Base-by-base conservation (phyloP, 441 rosid species). In the Euphorbia schlechtendalii region DNA sequence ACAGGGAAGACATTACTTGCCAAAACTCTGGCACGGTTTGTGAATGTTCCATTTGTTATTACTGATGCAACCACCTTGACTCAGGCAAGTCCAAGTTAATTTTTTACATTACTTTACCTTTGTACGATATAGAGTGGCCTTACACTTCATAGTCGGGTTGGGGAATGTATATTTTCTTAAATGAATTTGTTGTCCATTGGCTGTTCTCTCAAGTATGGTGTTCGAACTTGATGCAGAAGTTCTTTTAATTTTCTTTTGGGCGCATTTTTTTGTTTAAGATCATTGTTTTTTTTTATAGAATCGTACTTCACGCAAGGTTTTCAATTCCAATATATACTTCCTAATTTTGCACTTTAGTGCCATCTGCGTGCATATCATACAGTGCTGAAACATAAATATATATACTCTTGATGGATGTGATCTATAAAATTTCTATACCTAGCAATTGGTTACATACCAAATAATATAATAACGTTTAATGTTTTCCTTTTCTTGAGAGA, bases 1-100 rank as follows among this genome's bases (percentile, higher is more conserved):
- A 80, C 93, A 93, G 97, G 99, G 90, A 93, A 93, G 79, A 93
- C 97, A 20, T 76, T 93, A 80, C 92, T 93, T 77, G 99, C 99
- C 68, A 93, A 90, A 81, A 87, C 97, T 73, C 79, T 93, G 83
- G 99, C 99, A 45, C 87, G 97, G 61, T 93, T 87, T 83, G 99
- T 93, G 69, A 93, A 93, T 83, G 99, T 93, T 64, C 99, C 99
- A 38, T 93, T 93, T 69, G 97, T 90, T 69, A 93, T 90, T 61
- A 85, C 96, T 20, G 99, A 93, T 83, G 97, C 99, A 32, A 93
- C 99, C 58, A 93, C 97, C 18, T 81, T 93, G 77, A 93, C 99
- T 66, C 96, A 93, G 99, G 99, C 86, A 85, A 83, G 89, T 72
- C 11, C 15, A 12, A 28, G 7, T 56, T 36, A 49, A 49, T 51